phyloP scores from a whole-genome alignment of 1,284 basidiomycete genomes.

The Trichosporon sp. region DNA sequence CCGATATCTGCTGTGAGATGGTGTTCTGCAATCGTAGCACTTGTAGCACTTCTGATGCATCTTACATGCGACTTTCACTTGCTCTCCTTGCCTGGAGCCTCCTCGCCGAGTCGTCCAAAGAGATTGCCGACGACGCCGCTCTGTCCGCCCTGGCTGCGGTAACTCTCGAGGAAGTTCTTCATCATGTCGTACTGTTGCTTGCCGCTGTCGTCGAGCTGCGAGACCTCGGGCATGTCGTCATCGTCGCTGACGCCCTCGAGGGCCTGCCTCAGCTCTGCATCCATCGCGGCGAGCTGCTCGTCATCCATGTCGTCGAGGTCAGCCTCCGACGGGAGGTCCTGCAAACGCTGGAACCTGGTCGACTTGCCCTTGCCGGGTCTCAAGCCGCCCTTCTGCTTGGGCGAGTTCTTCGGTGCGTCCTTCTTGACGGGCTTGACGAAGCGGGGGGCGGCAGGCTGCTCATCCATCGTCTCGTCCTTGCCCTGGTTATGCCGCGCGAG shows the following conservation, averaged over 20 bases:
- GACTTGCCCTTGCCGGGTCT: conserved; percentile 23
- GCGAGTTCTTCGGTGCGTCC: not conserved
- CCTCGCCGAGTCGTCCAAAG: conserved; percentile 66
- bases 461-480: conserved; percentile 15
- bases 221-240: conserved; percentile 56
- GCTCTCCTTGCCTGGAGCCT: not conserved
- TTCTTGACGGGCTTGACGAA: conserved; percentile 19
- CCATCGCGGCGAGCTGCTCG: conserved; percentile 76
- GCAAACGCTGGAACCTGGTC: conserved; percentile 13
- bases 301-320: conserved; percentile 61
- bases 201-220: conserved; percentile 61
- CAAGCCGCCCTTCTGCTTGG: conserved; percentile 7
- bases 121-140: conserved; percentile 87
- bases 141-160: conserved; percentile 80
- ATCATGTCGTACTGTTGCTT: conserved; percentile 83
- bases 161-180: conserved; percentile 93
- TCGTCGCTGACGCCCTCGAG: conserved; percentile 61
- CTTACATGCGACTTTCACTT: conserved; percentile 16
- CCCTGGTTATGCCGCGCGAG: conserved; percentile 57
- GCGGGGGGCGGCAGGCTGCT: not conserved
- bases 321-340: conserved; percentile 49
- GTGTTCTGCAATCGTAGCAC: not conserved
- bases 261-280: conserved; percentile 72
- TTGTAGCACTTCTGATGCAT: conserved; percentile 16
- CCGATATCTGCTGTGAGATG: not conserved